Evolutionary conservation across 768 basidiomycete species (phyloP).

Genomic region (Leccinellum luteum): DNA sequence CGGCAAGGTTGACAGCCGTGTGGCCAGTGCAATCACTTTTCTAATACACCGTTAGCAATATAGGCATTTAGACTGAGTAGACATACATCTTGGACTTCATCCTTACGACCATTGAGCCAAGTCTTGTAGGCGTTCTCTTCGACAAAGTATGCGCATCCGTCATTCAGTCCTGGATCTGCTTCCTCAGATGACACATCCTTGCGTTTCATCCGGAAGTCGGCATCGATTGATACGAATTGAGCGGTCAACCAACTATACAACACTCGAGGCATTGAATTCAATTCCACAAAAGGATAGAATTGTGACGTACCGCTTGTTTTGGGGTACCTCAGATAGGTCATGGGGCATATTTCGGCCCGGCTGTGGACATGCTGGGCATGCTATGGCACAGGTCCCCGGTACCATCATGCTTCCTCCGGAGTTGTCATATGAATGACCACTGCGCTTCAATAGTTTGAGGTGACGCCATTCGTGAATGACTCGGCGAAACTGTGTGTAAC

Average conservation of each 20-base stretch:
- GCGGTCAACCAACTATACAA: background rate
- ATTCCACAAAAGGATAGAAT: background rate
- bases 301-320: background rate
- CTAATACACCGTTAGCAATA: background rate
- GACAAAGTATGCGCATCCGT: background rate
- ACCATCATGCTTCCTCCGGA: background rate
- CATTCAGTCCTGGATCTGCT: background rate
- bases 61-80: background rate
- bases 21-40: background rate
- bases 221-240: background rate
- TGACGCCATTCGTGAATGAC: constrained; percentile 24
- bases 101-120: background rate
- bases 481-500: constrained; percentile 13
- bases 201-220: background rate
- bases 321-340: background rate
- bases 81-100: background rate
- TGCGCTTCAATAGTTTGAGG: constrained; percentile 14
- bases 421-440: background rate
- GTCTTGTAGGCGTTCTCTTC: background rate
- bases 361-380: background rate
- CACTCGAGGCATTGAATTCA: background rate
- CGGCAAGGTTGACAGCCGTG: background rate
- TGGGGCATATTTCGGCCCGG: background rate
- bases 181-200: background rate
- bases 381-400: background rate